A percentile compares a stretch with the other conserved stretches of the same genome.
Evolutionary conservation across 371 early-diverging fungal species (phyloP).

Genomic region (Mortierella polycephala): DNA sequence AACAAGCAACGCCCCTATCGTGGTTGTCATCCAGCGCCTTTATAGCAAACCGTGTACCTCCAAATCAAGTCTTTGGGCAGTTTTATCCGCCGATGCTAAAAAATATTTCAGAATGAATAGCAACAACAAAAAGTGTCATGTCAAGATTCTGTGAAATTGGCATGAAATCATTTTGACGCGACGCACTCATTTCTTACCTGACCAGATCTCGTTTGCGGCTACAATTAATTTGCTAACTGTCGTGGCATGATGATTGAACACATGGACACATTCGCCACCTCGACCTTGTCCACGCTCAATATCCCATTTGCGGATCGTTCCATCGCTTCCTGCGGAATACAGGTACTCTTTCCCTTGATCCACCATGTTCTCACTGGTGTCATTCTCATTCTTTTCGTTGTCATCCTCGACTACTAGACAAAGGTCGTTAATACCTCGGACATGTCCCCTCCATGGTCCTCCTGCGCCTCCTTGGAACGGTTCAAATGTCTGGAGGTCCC

Average conservation of each 20-base stretch:
- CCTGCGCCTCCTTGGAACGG: constrained; percentile 51
- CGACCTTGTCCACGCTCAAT: constrained; percentile 55
- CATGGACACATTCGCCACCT: constrained; percentile 49
- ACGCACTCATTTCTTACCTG: constrained; percentile 10
- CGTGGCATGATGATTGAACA: constrained; percentile 46
- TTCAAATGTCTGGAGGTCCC: constrained; percentile 66
- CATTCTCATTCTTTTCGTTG: constrained; percentile 3
- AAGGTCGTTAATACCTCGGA: constrained; percentile 48
- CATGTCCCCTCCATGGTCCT: constrained; percentile 52
- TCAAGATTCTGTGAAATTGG: background rate
- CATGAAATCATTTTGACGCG: background rate
- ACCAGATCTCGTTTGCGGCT: constrained; percentile 41
- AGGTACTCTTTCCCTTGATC: constrained; percentile 57
- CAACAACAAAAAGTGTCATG: background rate
- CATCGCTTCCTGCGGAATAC: constrained; percentile 63
- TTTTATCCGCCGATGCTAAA: constrained; percentile 83
- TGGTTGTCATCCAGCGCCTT: no score
- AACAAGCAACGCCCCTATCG: no score
- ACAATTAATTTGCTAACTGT: constrained; percentile 37
- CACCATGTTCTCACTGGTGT: background rate
- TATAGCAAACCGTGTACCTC: constrained; percentile 41
- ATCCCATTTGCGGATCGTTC: constrained; percentile 77
- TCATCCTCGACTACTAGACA: constrained; percentile 39
- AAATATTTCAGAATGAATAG: background rate
- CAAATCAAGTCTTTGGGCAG: constrained; percentile 64